Evolutionary conservation across 2,329 filamentous ascomycete species (phyloP).

Genomic region (Zymoseptoria pseudotritici): DNA sequence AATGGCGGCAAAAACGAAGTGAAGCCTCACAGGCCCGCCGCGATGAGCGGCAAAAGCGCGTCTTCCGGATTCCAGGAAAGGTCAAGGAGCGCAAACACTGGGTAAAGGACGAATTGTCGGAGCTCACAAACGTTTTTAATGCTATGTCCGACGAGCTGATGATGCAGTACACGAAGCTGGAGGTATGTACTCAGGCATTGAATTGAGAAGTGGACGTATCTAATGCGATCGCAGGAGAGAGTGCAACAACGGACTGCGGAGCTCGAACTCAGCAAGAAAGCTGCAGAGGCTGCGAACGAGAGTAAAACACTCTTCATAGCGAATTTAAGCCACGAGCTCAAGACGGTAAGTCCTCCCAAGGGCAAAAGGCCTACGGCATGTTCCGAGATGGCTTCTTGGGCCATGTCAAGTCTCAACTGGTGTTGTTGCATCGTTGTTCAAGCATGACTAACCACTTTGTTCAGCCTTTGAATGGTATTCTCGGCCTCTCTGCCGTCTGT

Average conservation of each 20-base stretch:
- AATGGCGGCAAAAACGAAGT: conserved; percentile 21
- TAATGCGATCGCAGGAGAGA: conserved; percentile 47
- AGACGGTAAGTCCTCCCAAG: conserved; percentile 47
- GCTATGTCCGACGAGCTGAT: conserved; percentile 87
- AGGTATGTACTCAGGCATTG: conserved; percentile 31
- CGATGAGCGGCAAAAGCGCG: conserved; percentile 33
- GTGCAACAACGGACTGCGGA: conserved; percentile 77
- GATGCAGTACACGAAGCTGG: conserved; percentile 75
- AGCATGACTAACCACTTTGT: no score
- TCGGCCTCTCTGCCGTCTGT: conserved; percentile 88
- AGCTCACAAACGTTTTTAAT: conserved; percentile 78
- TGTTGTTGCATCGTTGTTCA: no score
- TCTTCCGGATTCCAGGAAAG: conserved; percentile 78
- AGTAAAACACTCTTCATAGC: conserved; percentile 53
- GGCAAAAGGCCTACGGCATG: no score
- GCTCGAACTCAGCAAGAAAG: conserved; percentile 81
- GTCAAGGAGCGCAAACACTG: conserved; percentile 68
- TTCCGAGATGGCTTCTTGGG: no score
- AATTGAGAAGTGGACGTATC: neutral
- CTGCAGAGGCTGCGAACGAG: conserved; percentile 89
- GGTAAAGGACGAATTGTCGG: conserved; percentile 75
- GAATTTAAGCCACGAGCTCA: conserved; percentile 59
- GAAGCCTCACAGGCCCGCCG: conserved; percentile 28
- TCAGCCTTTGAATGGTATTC: conserved; percentile 68
- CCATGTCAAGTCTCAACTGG: no score